A percentile compares a stretch with the other conserved stretches of the same genome.
These are phyloP conservation scores for Testicularia cyperi DNA, from an alignment of 1,284 basidiomycete species.

Conservation along the genomic window DNA sequence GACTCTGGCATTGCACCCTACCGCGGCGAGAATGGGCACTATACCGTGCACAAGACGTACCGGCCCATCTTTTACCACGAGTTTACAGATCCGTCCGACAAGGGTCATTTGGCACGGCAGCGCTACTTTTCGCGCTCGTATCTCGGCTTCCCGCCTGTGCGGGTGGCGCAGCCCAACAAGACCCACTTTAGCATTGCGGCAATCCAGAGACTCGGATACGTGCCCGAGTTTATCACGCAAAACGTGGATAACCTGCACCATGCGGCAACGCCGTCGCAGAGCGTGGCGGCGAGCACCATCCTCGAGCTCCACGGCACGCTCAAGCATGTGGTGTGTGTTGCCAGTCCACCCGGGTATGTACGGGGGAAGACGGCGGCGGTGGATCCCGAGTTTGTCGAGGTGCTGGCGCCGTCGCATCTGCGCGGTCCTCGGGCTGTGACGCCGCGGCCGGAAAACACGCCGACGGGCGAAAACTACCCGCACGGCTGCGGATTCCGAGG, in stretches of 20 bases:
- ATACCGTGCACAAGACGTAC: slow-evolving; percentile 53
- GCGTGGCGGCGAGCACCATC: slow-evolving; percentile 42
- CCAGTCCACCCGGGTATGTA: background rate
- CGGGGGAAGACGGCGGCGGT: background rate
- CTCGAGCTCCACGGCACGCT: slow-evolving; percentile 57
- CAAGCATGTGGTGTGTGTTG: slow-evolving; percentile 21
- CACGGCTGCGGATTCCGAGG: slow-evolving; percentile 49
- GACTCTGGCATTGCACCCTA: slow-evolving; percentile 59
- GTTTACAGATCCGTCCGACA: slow-evolving; percentile 40
- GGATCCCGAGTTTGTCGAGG: slow-evolving; percentile 14
- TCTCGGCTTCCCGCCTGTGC: slow-evolving; percentile 55
- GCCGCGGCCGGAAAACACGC: slow-evolving; percentile 24
- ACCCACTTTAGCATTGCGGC: slow-evolving; percentile 56
- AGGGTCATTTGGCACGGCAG: slow-evolving; percentile 42
- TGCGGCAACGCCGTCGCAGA: slow-evolving; percentile 42
- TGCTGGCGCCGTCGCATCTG: slow-evolving; percentile 20
- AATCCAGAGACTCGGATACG: slow-evolving; percentile 47
- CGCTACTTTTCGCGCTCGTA: slow-evolving; percentile 59
- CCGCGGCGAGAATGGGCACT: slow-evolving; percentile 54
- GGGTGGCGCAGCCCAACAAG: slow-evolving; percentile 50
- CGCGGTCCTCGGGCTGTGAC: slow-evolving; percentile 25
- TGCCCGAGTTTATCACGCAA: slow-evolving; percentile 53
- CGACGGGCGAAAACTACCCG: slow-evolving; percentile 35
- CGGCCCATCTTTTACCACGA: slow-evolving; percentile 59
- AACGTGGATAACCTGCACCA: slow-evolving; percentile 60